Conservation (phyloP, 306 rosid species). For the Hylodesmum podocarpum region DNA sequence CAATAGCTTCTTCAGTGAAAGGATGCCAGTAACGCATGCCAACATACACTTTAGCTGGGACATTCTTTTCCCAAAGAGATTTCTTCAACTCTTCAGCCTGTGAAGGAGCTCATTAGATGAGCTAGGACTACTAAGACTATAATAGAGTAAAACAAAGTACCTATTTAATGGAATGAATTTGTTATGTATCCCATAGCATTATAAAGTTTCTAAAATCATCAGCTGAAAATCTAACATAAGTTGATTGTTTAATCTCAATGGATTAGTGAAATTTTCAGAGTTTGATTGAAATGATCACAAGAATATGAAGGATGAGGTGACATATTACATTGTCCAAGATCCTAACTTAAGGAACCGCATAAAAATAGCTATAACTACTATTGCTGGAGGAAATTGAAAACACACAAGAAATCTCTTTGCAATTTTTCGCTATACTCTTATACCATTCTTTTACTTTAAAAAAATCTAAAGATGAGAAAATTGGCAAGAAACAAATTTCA, state of each 20-base stretch:
- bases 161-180: background rate
- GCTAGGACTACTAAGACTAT: background rate
- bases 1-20: conserved; percentile 89
- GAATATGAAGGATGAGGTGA: background rate
- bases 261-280: background rate
- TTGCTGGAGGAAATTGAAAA: background rate
- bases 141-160: background rate
- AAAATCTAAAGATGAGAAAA: background rate
- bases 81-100: conserved; percentile 75
- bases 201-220: background rate
- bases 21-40: conserved; percentile 99
- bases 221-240: background rate
- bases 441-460: background rate
- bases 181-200: background rate
- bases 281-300: background rate
- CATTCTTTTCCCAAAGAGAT: conserved; percentile 70
- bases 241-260: background rate
- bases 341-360: background rate
- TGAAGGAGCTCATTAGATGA: background rate
- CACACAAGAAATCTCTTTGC: background rate
- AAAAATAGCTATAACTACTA: background rate
- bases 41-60: conserved; percentile 77
- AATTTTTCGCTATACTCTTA: background rate
- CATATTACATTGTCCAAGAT: background rate
- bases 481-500: background rate